Evolutionary conservation across 169 alveolate species (phyloP), one percentile per base, ranked within the genome.

Genomic region (Cryptosporidium canis): DNA sequence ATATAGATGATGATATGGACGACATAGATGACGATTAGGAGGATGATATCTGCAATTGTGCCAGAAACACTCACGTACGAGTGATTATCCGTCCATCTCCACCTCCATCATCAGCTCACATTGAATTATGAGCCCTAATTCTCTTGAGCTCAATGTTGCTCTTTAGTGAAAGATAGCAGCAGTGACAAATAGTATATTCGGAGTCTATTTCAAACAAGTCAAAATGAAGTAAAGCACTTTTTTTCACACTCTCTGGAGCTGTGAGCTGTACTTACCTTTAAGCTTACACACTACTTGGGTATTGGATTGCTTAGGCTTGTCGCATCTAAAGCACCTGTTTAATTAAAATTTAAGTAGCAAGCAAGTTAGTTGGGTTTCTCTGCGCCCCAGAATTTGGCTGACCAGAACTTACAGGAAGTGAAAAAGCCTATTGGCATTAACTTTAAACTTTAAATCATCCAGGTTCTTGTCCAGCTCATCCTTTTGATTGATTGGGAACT

Each of bases 231-330:
- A 14, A 56, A 37, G 9, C 21, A 39, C 18, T 27, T 72, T 56
- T 56, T 56, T 29, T 56, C 24, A 12, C 33, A 12, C 12, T 24
- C 24, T 16, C 16, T 27, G n/a, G 24, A 56, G 24, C 14, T 27
- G 24, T 21, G 29, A 53, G 51, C 8, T 18, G n/a, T 7, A 61
- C 87, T 77, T 44, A 77, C 87, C 87, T 18, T 77, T 77, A 29
- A 77, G 44, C 24, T 55, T 61, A 58, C 87, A 77, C n/a, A 29
- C 18, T 41, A 77, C 72, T 43, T 77, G 87, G 31, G 61, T 39
- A 63, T 77, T 77, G 7, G 87, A 77, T 33, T 77, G 87, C 37
- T 77, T 77, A 35, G 87, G 87, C 64, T 77, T 77, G 18, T 77
- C 87, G 24, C 87, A 77, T 58, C 87, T 77, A 77, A 16, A 77